A percentile compares a stretch with the other conserved stretches of the same genome.
phyloP scores from a whole-genome alignment of 371 early-diverging fungal species.

The Rhizopus arrhizus region DNA sequence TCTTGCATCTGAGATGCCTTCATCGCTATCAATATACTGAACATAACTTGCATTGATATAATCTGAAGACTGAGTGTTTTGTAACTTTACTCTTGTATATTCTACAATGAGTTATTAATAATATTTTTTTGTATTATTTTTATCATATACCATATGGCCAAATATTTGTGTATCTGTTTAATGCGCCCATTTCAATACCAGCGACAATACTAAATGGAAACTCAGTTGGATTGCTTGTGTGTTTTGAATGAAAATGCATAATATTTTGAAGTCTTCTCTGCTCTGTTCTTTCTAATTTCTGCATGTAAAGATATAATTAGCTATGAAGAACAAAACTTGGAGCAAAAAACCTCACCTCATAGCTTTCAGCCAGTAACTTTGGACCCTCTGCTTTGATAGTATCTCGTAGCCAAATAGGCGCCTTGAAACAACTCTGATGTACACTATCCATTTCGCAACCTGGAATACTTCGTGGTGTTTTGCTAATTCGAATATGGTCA shows the following conservation, averaged over 20 bases:
- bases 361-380: slow-evolving; percentile 41
- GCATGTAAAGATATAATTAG: no score
- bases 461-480: slow-evolving; percentile 25
- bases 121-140: slow-evolving; percentile 1
- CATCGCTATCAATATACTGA: slow-evolving; percentile 30
- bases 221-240: slow-evolving; percentile 41
- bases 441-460: slow-evolving; percentile 21
- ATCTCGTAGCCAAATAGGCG: slow-evolving; percentile 37
- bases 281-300: slow-evolving; percentile 63
- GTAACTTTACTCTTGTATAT: slow-evolving; percentile 56
- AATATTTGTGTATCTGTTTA: slow-evolving; percentile 80
- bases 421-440: slow-evolving; percentile 13
- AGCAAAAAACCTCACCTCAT: slow-evolving; percentile 39
- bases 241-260: slow-evolving; percentile 60
- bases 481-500: background rate
- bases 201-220: slow-evolving; percentile 65
- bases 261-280: slow-evolving; percentile 65
- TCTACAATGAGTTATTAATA: slow-evolving; percentile 40
- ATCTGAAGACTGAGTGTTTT: slow-evolving; percentile 50
- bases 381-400: slow-evolving; percentile 36
- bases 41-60: slow-evolving; percentile 84
- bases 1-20: slow-evolving; percentile 83
- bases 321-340: slow-evolving; percentile 11
- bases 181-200: slow-evolving; percentile 66
- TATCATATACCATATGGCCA: slow-evolving; percentile 67